Base-by-base conservation (phyloP, 225 moss, liverwort and hornwort species). In the Neckera pumila region DNA sequence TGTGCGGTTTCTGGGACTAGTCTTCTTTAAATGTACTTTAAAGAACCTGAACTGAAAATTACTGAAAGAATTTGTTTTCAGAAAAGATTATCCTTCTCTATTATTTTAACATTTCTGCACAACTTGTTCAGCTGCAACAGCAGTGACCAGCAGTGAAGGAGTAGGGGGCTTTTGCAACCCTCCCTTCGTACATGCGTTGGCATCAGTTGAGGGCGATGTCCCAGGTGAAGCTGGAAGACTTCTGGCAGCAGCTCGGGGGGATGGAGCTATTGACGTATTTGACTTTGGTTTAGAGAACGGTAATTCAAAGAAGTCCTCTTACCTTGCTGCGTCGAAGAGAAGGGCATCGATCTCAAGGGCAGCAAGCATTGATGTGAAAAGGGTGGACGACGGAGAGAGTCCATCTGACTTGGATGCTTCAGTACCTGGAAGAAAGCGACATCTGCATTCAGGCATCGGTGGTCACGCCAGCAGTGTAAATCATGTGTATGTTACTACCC, bases 141-240 rank as follows among this genome's bases (percentile, higher is more conserved):
- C 90, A 86, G 88, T 81, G 53, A 89, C 84, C 85, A 89, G 87
- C 28, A 72, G 72, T 65, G 90, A 93, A 88, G 93, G 91, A 89
- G 89, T 92, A 73, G 94, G 93, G 59, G 90, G 93, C 62, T 76
- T 98, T 38, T 98, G 95, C 82, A 98, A 98, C 88, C 98, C 98
- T 89, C 98, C 98, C 34, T 98, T 96, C 81, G 95, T 98, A 65
- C 97, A 98, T 84, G 93, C 97, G 49, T 88, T 98, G 90, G 95
- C 98, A 45, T 90, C 92, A 51, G 66, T 92, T 38, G 93, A 96
- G n/a, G 93, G 95, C 61, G 93, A 95, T 61, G 51, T 88, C 76
- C 87, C 90, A 63, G 97, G 96, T 81, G 95, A 97, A 76, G 92
- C 85, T 64, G 98, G 97, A 85, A 95, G 92, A 88, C 38, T 96